These are phyloP conservation scores for Pichia sorboxylosa DNA, from an alignment of 1,139 yeast genomes.

Conservation along the genomic window DNA sequence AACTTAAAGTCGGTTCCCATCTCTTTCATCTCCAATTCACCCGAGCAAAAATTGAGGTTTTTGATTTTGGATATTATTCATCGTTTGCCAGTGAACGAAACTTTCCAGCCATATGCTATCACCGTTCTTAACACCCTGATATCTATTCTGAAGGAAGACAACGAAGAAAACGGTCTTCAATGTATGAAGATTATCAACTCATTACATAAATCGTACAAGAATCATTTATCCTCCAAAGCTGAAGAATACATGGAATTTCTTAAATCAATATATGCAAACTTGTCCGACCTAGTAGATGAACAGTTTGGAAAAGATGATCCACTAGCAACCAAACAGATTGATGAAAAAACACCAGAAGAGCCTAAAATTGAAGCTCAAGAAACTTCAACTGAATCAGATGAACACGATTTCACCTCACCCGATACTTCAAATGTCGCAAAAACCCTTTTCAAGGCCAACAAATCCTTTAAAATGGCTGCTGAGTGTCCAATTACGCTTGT, in stretches of 20 bases:
- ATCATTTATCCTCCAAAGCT: constrained; percentile 57
- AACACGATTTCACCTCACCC: constrained; percentile 18
- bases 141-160: constrained; percentile 55
- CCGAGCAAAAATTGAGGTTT: constrained; percentile 66
- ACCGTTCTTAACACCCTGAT: constrained; percentile 53
- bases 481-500: constrained; percentile 98
- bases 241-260: constrained; percentile 72
- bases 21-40: constrained; percentile 50
- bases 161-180: constrained; percentile 90
- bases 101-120: constrained; percentile 61
- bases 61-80: constrained; percentile 70
- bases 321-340: not conserved
- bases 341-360: not conserved
- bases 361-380: constrained; percentile 2
- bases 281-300: constrained; percentile 57
- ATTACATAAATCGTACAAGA: constrained; percentile 75
- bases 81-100: constrained; percentile 73
- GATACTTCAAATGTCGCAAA: constrained; percentile 31
- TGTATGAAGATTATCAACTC: constrained; percentile 87
- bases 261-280: constrained; percentile 65
- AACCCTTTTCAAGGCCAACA: constrained; percentile 46
- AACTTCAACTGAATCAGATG: constrained; percentile 1
- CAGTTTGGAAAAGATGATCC: constrained; percentile 16
- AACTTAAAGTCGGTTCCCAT: constrained; percentile 60
- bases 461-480: constrained; percentile 81